Evolutionary conservation across 225 moss, liverwort and hornwort genomes (phyloP).

Genomic region (Pseudoscleropodium purum): DNA sequence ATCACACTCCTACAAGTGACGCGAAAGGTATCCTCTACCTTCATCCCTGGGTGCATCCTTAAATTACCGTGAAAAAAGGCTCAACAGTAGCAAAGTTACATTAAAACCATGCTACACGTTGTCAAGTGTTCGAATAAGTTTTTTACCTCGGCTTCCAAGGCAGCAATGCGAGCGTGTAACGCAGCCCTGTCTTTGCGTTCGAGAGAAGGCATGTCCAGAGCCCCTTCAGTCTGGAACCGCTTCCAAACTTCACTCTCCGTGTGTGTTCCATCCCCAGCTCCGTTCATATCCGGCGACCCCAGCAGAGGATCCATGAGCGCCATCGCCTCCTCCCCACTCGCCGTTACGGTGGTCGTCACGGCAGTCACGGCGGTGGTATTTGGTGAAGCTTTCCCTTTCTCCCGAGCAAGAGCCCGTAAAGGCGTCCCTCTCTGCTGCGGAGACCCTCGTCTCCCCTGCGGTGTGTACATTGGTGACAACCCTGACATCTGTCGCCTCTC

Average conservation of each 20-base stretch:
- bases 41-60: background rate
- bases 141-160: conserved; percentile 83
- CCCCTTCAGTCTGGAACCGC: conserved; percentile 78
- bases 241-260: conserved; percentile 85
- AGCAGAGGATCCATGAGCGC: conserved; percentile 41
- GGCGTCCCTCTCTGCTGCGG: conserved; percentile 44
- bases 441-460: conserved; percentile 48
- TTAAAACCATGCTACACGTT: background rate
- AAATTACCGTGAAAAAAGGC: background rate
- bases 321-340: conserved; percentile 23
- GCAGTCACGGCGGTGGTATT: conserved; percentile 10
- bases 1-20: background rate
- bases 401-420: conserved; percentile 24
- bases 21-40: too few relatives aligned
- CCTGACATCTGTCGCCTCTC: conserved; percentile 24
- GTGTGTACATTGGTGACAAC: conserved; percentile 46
- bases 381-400: conserved; percentile 35
- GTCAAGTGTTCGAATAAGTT: background rate
- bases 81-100: background rate
- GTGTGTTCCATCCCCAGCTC: conserved; percentile 35
- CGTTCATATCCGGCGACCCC: conserved; percentile 48
- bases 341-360: conserved; percentile 24
- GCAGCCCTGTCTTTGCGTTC: conserved; percentile 97
- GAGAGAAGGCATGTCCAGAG: conserved; percentile 82
- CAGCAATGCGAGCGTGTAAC: conserved; percentile 73